Evolutionary conservation across 805 yeast genomes (phyloP), one percentile per base, ranked within the genome.

Genomic region (Blastobotrys muscicola): DNA sequence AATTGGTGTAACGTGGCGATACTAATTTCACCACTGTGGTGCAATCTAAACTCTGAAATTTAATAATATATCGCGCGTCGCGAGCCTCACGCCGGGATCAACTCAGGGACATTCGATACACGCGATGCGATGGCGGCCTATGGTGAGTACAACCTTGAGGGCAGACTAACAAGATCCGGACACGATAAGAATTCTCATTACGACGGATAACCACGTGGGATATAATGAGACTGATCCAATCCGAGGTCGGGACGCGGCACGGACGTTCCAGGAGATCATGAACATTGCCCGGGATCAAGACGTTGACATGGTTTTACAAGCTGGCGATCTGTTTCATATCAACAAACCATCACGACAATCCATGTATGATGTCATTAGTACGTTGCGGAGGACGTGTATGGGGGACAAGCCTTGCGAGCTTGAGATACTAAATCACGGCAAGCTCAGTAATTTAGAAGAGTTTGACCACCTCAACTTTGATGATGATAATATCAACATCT

Each of bases 181-280:
- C 59, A 85, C 95, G 0, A 75, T 89, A 12, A 67, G 84, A 16
- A 74, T 92, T 13, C 74, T 92, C 29, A 64, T 92, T 29, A 86
- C 98, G 2, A 87, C 97, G 1, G 98, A 92, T 57, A 92, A 92
- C 58, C 98, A 92, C 68, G 95, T 92, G 13, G 98, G 98, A 1
- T 89, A 80, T 59, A 78, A 78, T 46, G 98, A 92, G 58, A 75
- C 74, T 33, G 97, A 92, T 59, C 89, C 95, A 1, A 78, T 90
- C 3, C 71, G 94, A 12, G 95, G 96, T 1, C 82, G 83, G 53
- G 98, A 92, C 56, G 76, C 94, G 0, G 84, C 95, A 84, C 71
- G 64, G 45, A 84, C 95, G 0, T 90, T 92, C 55, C 77, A 83
- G 43, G 98, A 92, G 61, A 77, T 86, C 46, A 74, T 86, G 74